Base-by-base conservation (phyloP, 306 rosid species). In the Prunus campanulata region DNA sequence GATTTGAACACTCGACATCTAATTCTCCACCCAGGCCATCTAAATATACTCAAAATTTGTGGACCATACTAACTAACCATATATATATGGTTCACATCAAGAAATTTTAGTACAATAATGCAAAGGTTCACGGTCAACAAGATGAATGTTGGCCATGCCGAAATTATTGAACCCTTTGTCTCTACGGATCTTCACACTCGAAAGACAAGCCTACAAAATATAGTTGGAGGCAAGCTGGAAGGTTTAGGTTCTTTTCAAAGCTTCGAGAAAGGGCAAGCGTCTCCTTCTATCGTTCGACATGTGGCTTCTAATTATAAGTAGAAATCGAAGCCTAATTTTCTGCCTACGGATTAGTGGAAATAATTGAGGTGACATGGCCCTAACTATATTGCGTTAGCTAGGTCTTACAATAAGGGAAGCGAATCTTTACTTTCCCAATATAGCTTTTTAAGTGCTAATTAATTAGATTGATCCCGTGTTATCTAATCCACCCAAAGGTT, bases 201-300 rank as follows among this genome's bases (percentile, higher is more conserved):
- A 44, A 52, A n/a, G 32, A 10, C 47, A 8, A 32, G 30, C 68
- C 46, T 29, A 0, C 29, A 27, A 27, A 27, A 27, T 27, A 2
- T 27, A 65, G 22, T 29, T 54, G 27, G 35, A 14, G 81, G 82
- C 29, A 5, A 9, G 70, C 68, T 68, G 54, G 71, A 76, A 83
- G 89, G 84, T 71, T 16, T 79, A 80, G 68, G 78, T 77, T 6
- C 9, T 27, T 75, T 65, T 61, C 66, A 68, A 19, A 57, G 44
- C n/a, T 62, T 46, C 49, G 2, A 39, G 25, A 35, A 47, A 35
- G 25, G 65, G 15, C 79, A 77, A 39, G 29, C 25, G 5, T 44
- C 62, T 3, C 12, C 27, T 10, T 7, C 2, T 2, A 32, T 6
- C 68, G 2, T 8, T 0, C 20, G 56, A 42, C 79, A 80, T 74